Evolutionary conservation across 768 basidiomycete species (phyloP), one percentile per base, ranked within the genome.

Genomic region (Tricholoma terreum): DNA sequence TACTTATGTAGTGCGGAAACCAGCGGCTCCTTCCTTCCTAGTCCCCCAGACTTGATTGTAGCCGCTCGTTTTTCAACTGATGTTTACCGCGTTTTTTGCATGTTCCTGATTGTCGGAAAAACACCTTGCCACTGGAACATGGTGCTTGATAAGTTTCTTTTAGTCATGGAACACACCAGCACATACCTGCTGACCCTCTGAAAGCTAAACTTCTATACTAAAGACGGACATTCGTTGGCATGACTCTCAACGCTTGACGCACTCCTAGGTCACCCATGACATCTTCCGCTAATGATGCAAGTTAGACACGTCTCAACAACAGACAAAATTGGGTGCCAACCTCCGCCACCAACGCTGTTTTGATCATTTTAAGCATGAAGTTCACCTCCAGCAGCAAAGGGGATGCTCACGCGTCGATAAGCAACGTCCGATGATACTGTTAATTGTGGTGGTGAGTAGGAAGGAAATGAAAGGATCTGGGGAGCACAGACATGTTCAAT

Each of bases 191-290:
- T 27, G 2, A 27, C 24, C 24, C 24, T 27, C 24, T 6, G 24
- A 27, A 27, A 27, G 24, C 24, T 27, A 2, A 3, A 27, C 24
- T 27, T 27, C 3, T 8, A 14, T 33, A 2, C 58, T 68, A 85
- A 54, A 85, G 64, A 49, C 79, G 73, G 36, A 73, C 75, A 57
- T 85, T 79, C 73, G 78, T 79, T 2, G 89, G 89, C 83, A 91
- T 90, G 12, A 71, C 73, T 52, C 85, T 77, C 63, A 89, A 75
- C 4, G 89, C 89, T 67, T 89, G 89, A 43, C 89, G 79, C 12
- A 90, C 87, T 57, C 89, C 87, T 27, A 90, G 76, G 67, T 90
- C 89, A 2, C 82, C 81, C 54, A 92, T 71, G 9, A 90, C 88
- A 59, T 88, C 87, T 66, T 89, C 85, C 27, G 82, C 81, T 78